These are phyloP conservation scores for Russula lepida DNA, from an alignment of 768 basidiomycete species.

Conservation along the genomic window DNA sequence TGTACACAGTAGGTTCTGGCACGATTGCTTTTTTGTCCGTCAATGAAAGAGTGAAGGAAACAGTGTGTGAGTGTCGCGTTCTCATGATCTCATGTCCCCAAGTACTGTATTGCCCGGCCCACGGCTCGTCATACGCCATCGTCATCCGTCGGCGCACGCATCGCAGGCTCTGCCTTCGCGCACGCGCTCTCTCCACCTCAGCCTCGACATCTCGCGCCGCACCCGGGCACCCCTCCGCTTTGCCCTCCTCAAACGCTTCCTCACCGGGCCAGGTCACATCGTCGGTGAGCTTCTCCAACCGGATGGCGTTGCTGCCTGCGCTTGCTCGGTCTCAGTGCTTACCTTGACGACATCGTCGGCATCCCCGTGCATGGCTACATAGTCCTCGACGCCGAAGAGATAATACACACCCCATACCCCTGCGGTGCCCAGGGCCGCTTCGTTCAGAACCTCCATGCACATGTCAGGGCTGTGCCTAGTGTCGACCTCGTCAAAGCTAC, in stretches of 20 bases:
- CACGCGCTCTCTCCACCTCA: conserved; percentile 67
- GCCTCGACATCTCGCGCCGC: conserved; percentile 33
- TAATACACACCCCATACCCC: conserved; percentile 88
- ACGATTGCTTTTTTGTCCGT: neutral
- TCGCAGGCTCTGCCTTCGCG: conserved; percentile 84
- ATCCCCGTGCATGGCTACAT: conserved; percentile 80
- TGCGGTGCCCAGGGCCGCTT: conserved; percentile 66
- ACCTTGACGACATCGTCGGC: conserved; percentile 83
- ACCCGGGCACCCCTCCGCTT: conserved; percentile 72
- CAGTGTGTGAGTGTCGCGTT: neutral
- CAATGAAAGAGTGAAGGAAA: neutral
- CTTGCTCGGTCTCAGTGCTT: conserved; percentile 62
- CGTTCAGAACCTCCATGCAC: conserved; percentile 66
- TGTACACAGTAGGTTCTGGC: neutral
- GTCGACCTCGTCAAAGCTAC: conserved; percentile 84
- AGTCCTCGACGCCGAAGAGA: conserved; percentile 55
- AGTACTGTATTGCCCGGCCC: too few species aligned
- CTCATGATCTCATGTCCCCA: too few species aligned
- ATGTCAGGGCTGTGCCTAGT: conserved; percentile 48
- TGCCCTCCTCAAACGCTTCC: conserved; percentile 82
- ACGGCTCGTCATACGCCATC: conserved; percentile 52
- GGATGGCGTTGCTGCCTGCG: conserved; percentile 74
- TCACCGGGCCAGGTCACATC: conserved; percentile 90
- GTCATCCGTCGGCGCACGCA: conserved; percentile 88
- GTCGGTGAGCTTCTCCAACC: conserved; percentile 97